Conservation (phyloP, 2,329 filamentous ascomycete species). For the Botryosphaeria dothidea region DNA sequence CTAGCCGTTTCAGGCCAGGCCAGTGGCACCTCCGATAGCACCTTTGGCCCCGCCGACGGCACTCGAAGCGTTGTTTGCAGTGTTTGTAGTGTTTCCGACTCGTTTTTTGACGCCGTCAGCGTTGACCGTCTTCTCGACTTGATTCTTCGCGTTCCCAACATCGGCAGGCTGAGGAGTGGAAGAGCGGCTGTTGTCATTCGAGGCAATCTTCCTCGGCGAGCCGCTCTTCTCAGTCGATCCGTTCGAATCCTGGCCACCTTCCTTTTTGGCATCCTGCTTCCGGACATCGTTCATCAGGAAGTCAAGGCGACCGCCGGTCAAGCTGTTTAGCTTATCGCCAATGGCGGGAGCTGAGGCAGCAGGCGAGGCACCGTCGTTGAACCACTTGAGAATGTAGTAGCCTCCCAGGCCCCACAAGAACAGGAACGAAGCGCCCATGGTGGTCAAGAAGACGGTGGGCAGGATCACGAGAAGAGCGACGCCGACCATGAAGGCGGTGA, state of each 20-base stretch:
- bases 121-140: slow-evolving; percentile 21
- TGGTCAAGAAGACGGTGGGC: slow-evolving; percentile 68
- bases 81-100: slow-evolving; percentile 15
- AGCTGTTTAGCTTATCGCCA: slow-evolving; percentile 43
- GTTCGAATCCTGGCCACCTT: background rate
- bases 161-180: slow-evolving; percentile 17
- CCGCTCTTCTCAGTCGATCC: background rate
- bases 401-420: slow-evolving; percentile 68
- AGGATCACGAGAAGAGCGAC: slow-evolving; percentile 68
- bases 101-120: slow-evolving; percentile 17
- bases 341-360: slow-evolving; percentile 36
- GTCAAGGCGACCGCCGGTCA: slow-evolving; percentile 40
- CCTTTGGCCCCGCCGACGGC: slow-evolving; percentile 28
- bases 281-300: slow-evolving; percentile 34
- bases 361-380: slow-evolving; percentile 31
- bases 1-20: slow-evolving; percentile 21
- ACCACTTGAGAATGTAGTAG: slow-evolving; percentile 53
- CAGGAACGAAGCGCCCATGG: slow-evolving; percentile 60
- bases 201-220: background rate
- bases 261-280: slow-evolving; percentile 19
- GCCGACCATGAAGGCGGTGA: slow-evolving; percentile 68
- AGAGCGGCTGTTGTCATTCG: background rate
- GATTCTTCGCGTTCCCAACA: slow-evolving; percentile 24
- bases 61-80: slow-evolving; percentile 12
- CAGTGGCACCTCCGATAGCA: slow-evolving; percentile 28